Percentiles rank a stretch among this genome's conserved stretches.
These are phyloP conservation scores for Rhodomyrtus psidioides DNA, from an alignment of 441 rosid species.

Conservation along the genomic window DNA sequence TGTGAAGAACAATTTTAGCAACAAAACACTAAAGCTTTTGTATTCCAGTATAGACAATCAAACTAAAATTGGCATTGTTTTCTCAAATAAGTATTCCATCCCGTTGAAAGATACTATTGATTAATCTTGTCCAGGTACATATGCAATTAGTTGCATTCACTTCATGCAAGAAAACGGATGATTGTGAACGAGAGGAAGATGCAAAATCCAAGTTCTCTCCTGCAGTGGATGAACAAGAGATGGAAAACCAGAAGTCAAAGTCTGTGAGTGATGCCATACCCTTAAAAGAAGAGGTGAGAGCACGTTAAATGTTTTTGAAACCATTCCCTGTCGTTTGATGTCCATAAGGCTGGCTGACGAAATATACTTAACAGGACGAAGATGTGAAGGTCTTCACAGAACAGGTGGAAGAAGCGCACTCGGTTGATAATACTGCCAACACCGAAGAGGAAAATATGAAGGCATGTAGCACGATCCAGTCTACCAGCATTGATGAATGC, in stretches of 20 bases:
- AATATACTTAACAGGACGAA: constrained; percentile 16
- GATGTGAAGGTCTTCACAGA: constrained; percentile 6
- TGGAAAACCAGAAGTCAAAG: constrained; percentile 10
- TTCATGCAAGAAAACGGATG: neutral
- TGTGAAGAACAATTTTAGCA: neutral
- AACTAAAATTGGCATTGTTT: neutral
- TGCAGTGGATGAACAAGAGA: constrained; percentile 1
- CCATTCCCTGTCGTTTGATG: neutral
- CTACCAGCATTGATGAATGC: neutral
- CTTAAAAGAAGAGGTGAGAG: constrained; percentile 19
- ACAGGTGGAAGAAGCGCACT: constrained; percentile 11
- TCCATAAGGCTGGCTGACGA: neutral
- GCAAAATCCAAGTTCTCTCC: constrained; percentile 2
- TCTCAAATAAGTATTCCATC: neutral
- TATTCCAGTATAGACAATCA: neutral
- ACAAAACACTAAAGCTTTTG: neutral
- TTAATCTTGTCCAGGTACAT: neutral
- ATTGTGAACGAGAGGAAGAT: neutral
- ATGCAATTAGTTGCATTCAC: constrained; percentile 3
- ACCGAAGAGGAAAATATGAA: constrained; percentile 4
- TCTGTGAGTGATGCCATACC: constrained; percentile 3
- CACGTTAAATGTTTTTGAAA: neutral
- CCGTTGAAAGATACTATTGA: neutral
- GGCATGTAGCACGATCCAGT: neutral
- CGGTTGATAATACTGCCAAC: constrained; percentile 1